These are phyloP conservation scores for Naganishia albida DNA, from an alignment of 1,284 basidiomycete genomes.

Conservation along the genomic window DNA sequence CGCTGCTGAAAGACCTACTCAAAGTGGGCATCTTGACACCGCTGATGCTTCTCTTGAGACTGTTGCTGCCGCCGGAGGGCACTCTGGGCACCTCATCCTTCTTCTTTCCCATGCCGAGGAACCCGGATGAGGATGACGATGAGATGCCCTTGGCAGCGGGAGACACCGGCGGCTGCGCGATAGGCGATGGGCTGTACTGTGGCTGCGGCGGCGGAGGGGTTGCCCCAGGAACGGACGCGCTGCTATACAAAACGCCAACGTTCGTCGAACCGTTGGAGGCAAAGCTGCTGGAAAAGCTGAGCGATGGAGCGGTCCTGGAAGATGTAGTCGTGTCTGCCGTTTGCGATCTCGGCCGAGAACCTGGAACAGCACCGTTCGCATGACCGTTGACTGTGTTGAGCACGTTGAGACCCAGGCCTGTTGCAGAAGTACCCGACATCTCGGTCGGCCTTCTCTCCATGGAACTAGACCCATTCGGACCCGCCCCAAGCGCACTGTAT, in stretches of 20 bases:
- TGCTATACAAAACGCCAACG: neutral
- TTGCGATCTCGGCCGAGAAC: slow-evolving; percentile 10
- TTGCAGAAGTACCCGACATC: neutral
- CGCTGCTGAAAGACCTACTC: slow-evolving; percentile 44
- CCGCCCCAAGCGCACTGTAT: neutral
- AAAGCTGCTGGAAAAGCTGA: slow-evolving; percentile 12
- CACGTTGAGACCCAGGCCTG: slow-evolving; percentile 13
- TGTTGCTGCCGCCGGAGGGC: slow-evolving; percentile 38
- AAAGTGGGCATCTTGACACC: slow-evolving; percentile 43
- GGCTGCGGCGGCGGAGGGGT: slow-evolving; percentile 25
- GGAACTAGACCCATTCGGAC: neutral
- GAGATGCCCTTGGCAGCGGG: slow-evolving; percentile 10
- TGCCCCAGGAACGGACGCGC: neutral
- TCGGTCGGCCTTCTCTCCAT: slow-evolving; percentile 14
- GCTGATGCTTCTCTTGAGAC: slow-evolving; percentile 34
- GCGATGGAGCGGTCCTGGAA: neutral
- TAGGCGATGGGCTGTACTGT: slow-evolving; percentile 4
- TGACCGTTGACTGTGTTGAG: slow-evolving; percentile 8
- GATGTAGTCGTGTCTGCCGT: slow-evolving; percentile 17
- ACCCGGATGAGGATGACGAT: slow-evolving; percentile 19
- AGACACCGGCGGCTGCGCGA: slow-evolving; percentile 15
- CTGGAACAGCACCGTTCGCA: neutral
- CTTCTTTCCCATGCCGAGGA: slow-evolving; percentile 24
- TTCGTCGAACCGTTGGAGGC: slow-evolving; percentile 13
- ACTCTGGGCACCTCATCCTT: slow-evolving; percentile 26